Base-by-base conservation (phyloP, 805 yeast genomes). In the Metschnikowia chrysomelidarum region DNA sequence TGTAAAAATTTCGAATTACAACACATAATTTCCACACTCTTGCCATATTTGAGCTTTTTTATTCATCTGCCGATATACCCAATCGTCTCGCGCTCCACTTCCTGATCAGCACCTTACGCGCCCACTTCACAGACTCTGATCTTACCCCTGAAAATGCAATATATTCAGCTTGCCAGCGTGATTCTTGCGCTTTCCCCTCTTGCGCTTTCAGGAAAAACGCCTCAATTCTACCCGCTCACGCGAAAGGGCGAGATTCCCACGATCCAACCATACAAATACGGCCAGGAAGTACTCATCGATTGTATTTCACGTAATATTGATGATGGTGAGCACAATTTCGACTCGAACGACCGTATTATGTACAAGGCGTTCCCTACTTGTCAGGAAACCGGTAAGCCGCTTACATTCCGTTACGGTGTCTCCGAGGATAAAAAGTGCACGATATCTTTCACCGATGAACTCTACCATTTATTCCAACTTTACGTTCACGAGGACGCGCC, bases 401-500 rank as follows among this genome's bases (percentile, higher is more conserved):
- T 83, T 24, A 43, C 60, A n/a, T 65, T 84, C 44, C 56, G 59
- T 13, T 84, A 75, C 51, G 78, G 77, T 2, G 56, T 58, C 5
- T 71, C 68, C 41, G 76, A 71, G 43, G 73, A 73, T 36, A 36
- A 73, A 34, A 71, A 72, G 45, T 84, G 93, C 53, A 76, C 89
- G 2, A 61, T 84, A 17, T 59, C 60, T 5, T 69, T 84, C 31
- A 67, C 73, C 10, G 91, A 84, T 55, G 82, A 79, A 46, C 50
- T 77, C 25, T 84, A 73, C 53, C 93, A 84, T 51, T 54, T 48
- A 40, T 80, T 84, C 56, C 91, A 84, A 60, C 63, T 83, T 30
- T 83, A 83, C 53, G 63, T 84, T 27, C 93, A 84, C 56, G 82
- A 83, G 53, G 93, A 84, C 54, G 78, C 74, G 7, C 93, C 93